Evolutionary conservation across 2,329 filamentous ascomycete genomes (phyloP).

Genomic region (Fusarium dimerum): DNA sequence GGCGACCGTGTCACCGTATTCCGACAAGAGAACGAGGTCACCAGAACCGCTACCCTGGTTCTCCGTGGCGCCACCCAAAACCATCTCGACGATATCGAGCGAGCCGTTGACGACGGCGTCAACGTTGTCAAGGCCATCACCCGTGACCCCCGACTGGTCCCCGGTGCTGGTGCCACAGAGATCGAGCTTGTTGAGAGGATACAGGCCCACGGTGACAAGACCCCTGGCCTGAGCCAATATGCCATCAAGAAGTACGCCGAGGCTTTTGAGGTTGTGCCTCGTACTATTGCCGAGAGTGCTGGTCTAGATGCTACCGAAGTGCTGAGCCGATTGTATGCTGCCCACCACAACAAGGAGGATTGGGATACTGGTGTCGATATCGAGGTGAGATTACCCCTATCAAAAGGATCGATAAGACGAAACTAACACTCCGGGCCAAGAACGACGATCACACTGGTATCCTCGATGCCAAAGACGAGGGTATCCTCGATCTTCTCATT

Average conservation of each 20-base stretch:
- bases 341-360: conserved; percentile 84
- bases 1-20: conserved; percentile 98
- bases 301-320: conserved; percentile 98
- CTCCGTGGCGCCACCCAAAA: conserved; percentile 96
- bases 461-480: conserved; percentile 81
- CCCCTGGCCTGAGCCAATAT: conserved; percentile 89
- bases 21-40: conserved; percentile 90
- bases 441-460: conserved; percentile 79
- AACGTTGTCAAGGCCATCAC: conserved; percentile 99
- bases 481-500: conserved; percentile 88
- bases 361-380: conserved; percentile 95
- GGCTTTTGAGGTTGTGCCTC: conserved; percentile 94
- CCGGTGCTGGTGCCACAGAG: conserved; percentile 92
- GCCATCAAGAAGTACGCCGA: conserved; percentile 97
- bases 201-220: conserved; percentile 87
- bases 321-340: conserved; percentile 86
- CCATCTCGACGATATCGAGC: conserved; percentile 94
- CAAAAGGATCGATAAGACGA: not conserved
- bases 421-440: conserved; percentile 38
- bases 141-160: conserved; percentile 85
- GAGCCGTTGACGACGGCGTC: conserved; percentile 95
- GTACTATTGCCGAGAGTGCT: conserved; percentile 90
- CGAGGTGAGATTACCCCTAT: conserved; percentile 56
- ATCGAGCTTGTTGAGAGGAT: conserved; percentile 92
- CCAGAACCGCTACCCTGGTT: conserved; percentile 90